phyloP scores from a whole-genome alignment of 2,329 filamentous ascomycete genomes.

The Chrysoporthe puriensis region DNA sequence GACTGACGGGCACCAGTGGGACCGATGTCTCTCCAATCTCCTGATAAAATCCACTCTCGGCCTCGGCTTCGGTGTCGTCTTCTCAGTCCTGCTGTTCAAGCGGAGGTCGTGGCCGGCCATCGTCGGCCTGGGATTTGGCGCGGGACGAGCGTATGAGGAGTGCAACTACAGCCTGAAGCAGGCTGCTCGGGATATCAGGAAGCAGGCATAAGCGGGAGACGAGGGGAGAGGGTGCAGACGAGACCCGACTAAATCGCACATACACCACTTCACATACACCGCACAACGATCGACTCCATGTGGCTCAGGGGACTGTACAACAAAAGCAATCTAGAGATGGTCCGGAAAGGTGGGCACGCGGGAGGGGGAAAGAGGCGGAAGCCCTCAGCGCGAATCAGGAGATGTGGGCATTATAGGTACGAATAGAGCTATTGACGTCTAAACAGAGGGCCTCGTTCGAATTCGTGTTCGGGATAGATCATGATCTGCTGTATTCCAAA shows the following conservation, averaged over 20 bases:
- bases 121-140: conserved; percentile 91
- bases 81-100: conserved; percentile 98
- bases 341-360: neutral
- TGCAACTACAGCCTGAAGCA: conserved; percentile 81
- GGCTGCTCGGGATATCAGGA: conserved; percentile 61
- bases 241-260: conserved; percentile 1
- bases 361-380: neutral
- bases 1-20: conserved; percentile 68
- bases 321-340: conserved; percentile 15
- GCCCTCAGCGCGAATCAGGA: neutral
- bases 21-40: conserved; percentile 95
- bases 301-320: conserved; percentile 23
- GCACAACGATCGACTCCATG: neutral
- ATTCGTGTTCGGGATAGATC: neutral
- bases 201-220: conserved; percentile 45
- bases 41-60: conserved; percentile 96
- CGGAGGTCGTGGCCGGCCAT: conserved; percentile 97
- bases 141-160: conserved; percentile 96
- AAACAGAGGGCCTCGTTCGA: neutral
- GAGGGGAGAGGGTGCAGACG: neutral
- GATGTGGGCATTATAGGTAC: conserved; percentile 25
- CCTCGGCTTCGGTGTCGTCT: conserved; percentile 96
- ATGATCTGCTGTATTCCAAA: neutral
- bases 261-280: neutral
- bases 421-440: conserved; percentile 29